phyloP scores from a whole-genome alignment of 2,329 filamentous ascomycete genomes.

The Scedosporium apiospermum region DNA sequence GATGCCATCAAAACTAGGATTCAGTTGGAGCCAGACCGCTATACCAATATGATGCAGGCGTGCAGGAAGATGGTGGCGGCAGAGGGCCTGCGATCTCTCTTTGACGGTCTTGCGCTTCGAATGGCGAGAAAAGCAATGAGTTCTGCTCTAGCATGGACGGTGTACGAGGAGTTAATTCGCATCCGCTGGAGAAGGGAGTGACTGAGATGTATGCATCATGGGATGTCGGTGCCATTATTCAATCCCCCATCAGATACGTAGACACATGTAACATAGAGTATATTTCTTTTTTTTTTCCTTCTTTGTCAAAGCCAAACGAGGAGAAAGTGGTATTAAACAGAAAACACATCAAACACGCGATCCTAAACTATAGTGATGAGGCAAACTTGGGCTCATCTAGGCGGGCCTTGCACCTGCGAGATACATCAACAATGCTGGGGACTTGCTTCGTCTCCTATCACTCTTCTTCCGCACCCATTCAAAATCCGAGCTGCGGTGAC shows the following conservation, averaged over 20 bases:
- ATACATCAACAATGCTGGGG: constrained; percentile 47
- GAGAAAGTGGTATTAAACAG: too few species aligned
- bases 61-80: constrained; percentile 68
- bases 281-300: neutral
- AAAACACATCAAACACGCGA: neutral
- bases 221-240: neutral
- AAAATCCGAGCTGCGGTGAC: constrained; percentile 29
- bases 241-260: neutral
- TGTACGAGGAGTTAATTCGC: constrained; percentile 88
- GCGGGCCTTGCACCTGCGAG: constrained; percentile 41
- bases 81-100: constrained; percentile 71
- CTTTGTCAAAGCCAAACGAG: neutral
- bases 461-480: constrained; percentile 52
- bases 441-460: constrained; percentile 41
- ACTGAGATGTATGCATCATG: neutral
- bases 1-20: constrained; percentile 93
- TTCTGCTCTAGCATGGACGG: constrained; percentile 91
- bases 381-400: constrained; percentile 12
- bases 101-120: constrained; percentile 75
- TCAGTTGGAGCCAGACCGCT: constrained; percentile 76
- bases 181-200: constrained; percentile 39
- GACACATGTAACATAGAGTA: neutral
- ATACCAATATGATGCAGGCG: constrained; percentile 74
- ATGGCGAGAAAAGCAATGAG: constrained; percentile 89
- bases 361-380: neutral